Evolutionary conservation across 768 basidiomycete genomes (phyloP).

Genomic region (Fomitopsis pulvina): DNA sequence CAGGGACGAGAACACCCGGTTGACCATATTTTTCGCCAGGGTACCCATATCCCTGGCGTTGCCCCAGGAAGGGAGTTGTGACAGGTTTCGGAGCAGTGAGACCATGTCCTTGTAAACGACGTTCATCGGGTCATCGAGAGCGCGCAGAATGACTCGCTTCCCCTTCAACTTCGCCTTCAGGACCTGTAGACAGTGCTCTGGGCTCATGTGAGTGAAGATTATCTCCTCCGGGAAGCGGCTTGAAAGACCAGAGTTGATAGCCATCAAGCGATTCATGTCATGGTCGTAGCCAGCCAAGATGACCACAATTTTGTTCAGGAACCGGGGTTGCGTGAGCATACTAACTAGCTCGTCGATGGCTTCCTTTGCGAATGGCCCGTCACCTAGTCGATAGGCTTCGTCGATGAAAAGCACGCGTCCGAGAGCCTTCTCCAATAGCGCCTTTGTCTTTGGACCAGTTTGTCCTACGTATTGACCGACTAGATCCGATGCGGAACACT

Average conservation of each 20-base stretch:
- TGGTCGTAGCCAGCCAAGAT: constrained; percentile 66
- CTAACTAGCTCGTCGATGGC: constrained; percentile 68
- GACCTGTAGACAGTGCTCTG: constrained; percentile 43
- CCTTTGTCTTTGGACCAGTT: constrained; percentile 59
- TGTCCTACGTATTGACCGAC: constrained; percentile 56
- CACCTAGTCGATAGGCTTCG: constrained; percentile 58
- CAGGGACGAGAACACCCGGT: constrained; percentile 28
- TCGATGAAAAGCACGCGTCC: constrained; percentile 68
- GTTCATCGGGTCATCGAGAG: constrained; percentile 28
- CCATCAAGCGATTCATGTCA: constrained; percentile 56
- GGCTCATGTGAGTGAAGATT: constrained; percentile 43
- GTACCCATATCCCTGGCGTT: constrained; percentile 62
- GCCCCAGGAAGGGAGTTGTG: constrained; percentile 51
- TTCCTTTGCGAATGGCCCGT: constrained; percentile 62
- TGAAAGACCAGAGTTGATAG: constrained; percentile 54
- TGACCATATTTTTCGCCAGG: constrained; percentile 41
- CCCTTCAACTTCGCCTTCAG: constrained; percentile 42
- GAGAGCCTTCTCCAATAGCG: constrained; percentile 55
- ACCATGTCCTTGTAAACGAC: constrained; percentile 30
- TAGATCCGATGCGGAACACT: constrained; percentile 66
- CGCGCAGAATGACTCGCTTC: constrained; percentile 31
- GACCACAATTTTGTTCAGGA: constrained; percentile 53
- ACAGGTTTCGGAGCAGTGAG: constrained; percentile 33
- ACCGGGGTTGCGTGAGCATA: constrained; percentile 51
- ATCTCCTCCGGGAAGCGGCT: constrained; percentile 65